Evolutionary conservation across 2,329 filamentous ascomycete genomes (phyloP), one percentile per base, ranked within the genome.

Genomic region (Geoglossum cookeanum): DNA sequence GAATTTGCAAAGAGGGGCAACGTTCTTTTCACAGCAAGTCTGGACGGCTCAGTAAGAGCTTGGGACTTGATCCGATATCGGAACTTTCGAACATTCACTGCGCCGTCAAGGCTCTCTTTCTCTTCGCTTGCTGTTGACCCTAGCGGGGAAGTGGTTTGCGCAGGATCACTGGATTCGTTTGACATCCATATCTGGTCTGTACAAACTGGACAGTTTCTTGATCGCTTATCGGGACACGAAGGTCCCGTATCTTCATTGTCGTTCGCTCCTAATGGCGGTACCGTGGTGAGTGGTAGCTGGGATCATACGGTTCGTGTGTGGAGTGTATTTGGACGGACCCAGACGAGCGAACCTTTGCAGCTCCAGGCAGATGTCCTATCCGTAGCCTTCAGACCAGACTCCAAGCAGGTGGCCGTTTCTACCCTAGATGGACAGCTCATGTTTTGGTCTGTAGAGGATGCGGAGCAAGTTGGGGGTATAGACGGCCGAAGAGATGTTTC

Each of bases 141-240:
- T 0, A 95, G 89, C 61, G 92, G 92, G 56, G 94, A 98, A 69
- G 87, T 98, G 7, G 86, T 98, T 2, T 94, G 91, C 59, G 92
- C 92, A 8, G 92, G 91, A 1, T 97, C 91, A 1, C 77, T 94
- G 15, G 92, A 98, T 68, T 95, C 90, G 3, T 97, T 96, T 62
- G 91, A 97, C 66, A 87, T 98, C 55, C 90, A 98, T 70, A 86
- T 98, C 60, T 98, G 92, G 92, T 96, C 88, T 4, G 94, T 98
- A 3, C 92, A 98, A 67, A 98, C 91, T 0, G 92, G 92, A 2
- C 92, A 98, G 68, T 75, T 98, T 17, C 80, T 98, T 4, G 92
- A 98, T 67, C 85, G 85, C 62, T 75, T 98, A 29, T 79, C 90
- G 5, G 94, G 92, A 0, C 92, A 98, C 63, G 91, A 98, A 71